A percentile compares a stretch with the other conserved stretches of the same genome.
Conservation (phyloP, 208 protist genomes). For the Angomonas desouzai region DNA sequence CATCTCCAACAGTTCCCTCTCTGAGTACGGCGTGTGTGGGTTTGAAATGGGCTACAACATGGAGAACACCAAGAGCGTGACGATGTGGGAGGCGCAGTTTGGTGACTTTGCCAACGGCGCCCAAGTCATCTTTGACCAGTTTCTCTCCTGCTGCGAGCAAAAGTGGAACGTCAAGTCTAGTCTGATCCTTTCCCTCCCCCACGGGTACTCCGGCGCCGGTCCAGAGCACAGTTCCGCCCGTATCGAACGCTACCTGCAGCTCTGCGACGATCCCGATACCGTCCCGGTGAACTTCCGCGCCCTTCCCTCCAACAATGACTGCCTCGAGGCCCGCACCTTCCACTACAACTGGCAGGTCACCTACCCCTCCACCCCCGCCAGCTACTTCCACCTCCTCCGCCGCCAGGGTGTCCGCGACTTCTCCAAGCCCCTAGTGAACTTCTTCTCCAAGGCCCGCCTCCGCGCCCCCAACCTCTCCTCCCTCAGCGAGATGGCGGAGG, state of each 20-base stretch:
- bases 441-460: conserved; percentile 92
- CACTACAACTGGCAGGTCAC: conserved; percentile 92
- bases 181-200: conserved; percentile 96
- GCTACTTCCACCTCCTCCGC: conserved; percentile 98
- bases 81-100: conserved; percentile 99
- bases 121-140: conserved; percentile 99
- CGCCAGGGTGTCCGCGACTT: conserved; percentile 96
- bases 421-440: conserved; percentile 97
- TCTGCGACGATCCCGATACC: conserved; percentile 89
- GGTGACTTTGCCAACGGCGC: conserved; percentile 99
- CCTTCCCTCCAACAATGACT: conserved; percentile 43
- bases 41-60: conserved; percentile 97
- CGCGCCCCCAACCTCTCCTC: conserved; percentile 88
- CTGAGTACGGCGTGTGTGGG: conserved; percentile 96
- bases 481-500: conserved; percentile 69
- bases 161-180: conserved; percentile 96
- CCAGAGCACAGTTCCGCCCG: conserved; percentile 97
- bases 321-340: conserved; percentile 73
- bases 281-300: conserved; percentile 68
- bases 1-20: conserved; percentile 95
- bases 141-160: conserved; percentile 88
- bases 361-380: conserved; percentile 97
- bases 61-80: conserved; percentile 92
- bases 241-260: conserved; percentile 97
- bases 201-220: conserved; percentile 98